These are phyloP conservation scores for Eucalyptus marginata DNA, from an alignment of 345 rosid species.

Conservation along the genomic window DNA sequence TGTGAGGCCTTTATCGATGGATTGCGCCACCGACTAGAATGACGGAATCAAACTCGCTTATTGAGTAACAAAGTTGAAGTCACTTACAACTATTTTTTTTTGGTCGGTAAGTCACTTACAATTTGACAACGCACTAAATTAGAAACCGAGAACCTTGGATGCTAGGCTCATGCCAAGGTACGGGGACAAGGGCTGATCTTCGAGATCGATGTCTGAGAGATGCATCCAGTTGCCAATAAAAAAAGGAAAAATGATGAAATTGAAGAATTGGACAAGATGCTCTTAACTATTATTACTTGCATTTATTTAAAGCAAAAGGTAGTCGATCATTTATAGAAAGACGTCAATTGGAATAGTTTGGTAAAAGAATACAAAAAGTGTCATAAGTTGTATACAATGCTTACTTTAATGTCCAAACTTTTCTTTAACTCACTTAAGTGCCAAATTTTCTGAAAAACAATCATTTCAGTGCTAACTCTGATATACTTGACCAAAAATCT, in stretches of 20 bases:
- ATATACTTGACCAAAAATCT: no score
- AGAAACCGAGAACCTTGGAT: neutral
- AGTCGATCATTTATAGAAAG: neutral
- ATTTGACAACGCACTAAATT: neutral
- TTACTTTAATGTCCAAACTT: no score
- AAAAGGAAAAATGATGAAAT: neutral
- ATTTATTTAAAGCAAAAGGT: neutral
- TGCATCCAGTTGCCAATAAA: neutral
- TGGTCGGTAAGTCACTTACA: neutral
- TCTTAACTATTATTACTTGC: neutral
- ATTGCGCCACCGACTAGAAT: neutral
- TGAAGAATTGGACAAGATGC: neutral
- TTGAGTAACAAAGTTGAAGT: neutral
- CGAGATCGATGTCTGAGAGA: neutral
- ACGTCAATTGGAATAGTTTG: neutral
- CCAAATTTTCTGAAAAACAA: no score
- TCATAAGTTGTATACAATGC: no score
- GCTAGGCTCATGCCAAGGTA: neutral
- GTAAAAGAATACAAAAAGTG: no score
- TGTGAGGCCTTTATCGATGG: neutral
- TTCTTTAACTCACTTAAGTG: no score
- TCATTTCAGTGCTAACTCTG: no score
- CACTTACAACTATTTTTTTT: no score
- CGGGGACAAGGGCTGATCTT: neutral
- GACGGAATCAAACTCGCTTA: neutral